Evolutionary conservation across 805 yeast species (phyloP).

Genomic region (Blastobotrys americana): DNA sequence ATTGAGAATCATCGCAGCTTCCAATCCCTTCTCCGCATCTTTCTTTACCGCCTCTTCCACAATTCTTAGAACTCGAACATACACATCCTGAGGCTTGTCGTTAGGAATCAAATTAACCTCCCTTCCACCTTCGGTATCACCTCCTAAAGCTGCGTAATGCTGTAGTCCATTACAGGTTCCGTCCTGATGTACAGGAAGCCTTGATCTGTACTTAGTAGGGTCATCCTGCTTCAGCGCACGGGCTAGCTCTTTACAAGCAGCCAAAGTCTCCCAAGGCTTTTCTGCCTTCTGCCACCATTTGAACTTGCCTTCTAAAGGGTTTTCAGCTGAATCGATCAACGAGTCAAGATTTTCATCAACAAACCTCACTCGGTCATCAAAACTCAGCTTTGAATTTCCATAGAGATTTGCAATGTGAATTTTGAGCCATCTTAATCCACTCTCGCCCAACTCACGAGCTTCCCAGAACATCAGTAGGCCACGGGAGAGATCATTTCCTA

Average conservation of each 20-base stretch:
- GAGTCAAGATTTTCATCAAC: constrained; percentile 41
- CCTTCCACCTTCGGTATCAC: constrained; percentile 56
- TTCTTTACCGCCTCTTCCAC: constrained; percentile 39
- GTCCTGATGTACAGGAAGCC: constrained; percentile 56
- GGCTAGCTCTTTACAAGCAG: constrained; percentile 47
- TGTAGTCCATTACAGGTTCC: constrained; percentile 65
- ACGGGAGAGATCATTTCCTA: constrained; percentile 55
- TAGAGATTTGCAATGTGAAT: constrained; percentile 54
- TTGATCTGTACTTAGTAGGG: constrained; percentile 44
- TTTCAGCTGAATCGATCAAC: constrained; percentile 38
- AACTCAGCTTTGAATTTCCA: constrained; percentile 50
- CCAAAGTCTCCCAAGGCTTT: constrained; percentile 56
- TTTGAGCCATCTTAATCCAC: constrained; percentile 53
- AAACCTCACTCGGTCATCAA: constrained; percentile 44
- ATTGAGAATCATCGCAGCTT: constrained; percentile 37
- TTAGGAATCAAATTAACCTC: constrained; percentile 53
- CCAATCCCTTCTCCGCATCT: constrained; percentile 35
- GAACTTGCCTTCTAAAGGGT: constrained; percentile 38
- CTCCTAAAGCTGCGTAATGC: constrained; percentile 67
- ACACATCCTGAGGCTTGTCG: constrained; percentile 56
- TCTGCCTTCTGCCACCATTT: constrained; percentile 55
- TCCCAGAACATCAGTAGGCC: constrained; percentile 55
- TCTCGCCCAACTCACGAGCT: constrained; percentile 45
- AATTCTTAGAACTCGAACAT: constrained; percentile 46
- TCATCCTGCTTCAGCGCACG: constrained; percentile 43